Base-by-base conservation (phyloP, 139 green algal genomes). In the Picochlorum sp. region DNA sequence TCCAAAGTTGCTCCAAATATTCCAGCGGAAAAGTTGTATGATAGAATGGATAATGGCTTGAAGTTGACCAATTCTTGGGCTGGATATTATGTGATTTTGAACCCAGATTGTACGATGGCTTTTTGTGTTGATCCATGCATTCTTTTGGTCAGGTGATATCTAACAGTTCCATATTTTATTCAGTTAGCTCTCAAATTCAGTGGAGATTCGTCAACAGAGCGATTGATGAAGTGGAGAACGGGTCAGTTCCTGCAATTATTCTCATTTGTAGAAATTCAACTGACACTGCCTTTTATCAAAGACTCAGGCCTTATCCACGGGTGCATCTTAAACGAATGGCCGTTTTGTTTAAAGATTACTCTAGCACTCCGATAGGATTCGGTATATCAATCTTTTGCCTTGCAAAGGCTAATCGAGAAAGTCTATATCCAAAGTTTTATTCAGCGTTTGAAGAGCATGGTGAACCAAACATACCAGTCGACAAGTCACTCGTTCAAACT, bases 121-220 rank as follows among this genome's bases (percentile, higher is more conserved):
- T 0, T 68, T 83, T 26, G 21, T 24, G 7, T 68, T 60, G 5
- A 23, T 14, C 34, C 21, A 49, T 28, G 21, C 58, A 31, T n/a
- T 24, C 18, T 16, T 20, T 55, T 55, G 18, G 49, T 18, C n/a
- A 21, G 7, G 4, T 21, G 15, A 55, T 45, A 10, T 11, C 56
- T 54, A 49, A 31, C 58, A 28, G 6, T 30, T 14, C 6, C 7
- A 45, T 54, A 4, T 37, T 26, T 15, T 34, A 57, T 59, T 7
- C 23, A 59, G 51, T 38, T 15, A 45, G 24, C 15, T 26, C 70
- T 49, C 70, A 86, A 68, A 68, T 83, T 3, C 82, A 88, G 68
- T 95, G 88, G 88, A 72, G 86, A n/a, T 95, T 95, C 75, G 84
- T 95, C 20, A 81, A 85, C 60, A 51, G 88, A 6, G 87, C 87